Conservation (phyloP, 108 stramenopile genomes). For the Craspedostauros australis region DNA sequence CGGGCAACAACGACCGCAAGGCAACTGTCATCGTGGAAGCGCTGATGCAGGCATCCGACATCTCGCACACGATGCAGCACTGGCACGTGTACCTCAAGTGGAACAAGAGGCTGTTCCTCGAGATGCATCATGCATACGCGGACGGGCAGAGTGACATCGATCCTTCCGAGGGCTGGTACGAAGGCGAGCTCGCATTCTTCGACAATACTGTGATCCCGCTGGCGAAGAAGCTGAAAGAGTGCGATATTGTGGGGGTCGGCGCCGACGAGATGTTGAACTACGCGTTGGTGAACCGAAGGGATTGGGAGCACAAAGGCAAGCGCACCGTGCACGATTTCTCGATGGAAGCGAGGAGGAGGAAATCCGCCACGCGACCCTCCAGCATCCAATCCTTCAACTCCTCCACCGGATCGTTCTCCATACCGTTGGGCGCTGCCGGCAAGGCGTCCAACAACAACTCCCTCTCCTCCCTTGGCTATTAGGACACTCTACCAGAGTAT, state of each 20-base stretch:
- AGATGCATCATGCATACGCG: conserved; percentile 19
- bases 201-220: conserved; percentile 44
- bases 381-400: no score
- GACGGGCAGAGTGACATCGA: conserved; percentile 12
- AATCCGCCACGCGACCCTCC: no score
- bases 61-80: conserved; percentile 45
- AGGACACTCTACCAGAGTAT: no score
- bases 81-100: conserved; percentile 41
- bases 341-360: no score
- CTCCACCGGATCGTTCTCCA: no score
- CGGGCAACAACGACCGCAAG: conserved; percentile 19
- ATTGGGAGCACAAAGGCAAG: conserved; percentile 14
- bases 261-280: conserved; percentile 28
- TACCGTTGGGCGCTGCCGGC: no score
- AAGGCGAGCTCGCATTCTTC: conserved; percentile 36
- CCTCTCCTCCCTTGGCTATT: no score
- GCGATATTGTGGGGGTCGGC: conserved; percentile 30
- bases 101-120: conserved; percentile 25
- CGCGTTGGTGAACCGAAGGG: conserved; percentile 25
- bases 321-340: no score
- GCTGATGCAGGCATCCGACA: conserved; percentile 39
- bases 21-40: conserved; percentile 41
- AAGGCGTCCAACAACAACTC: no score
- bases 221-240: conserved; percentile 38
- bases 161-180: conserved; percentile 27